phyloP scores from a whole-genome alignment of 73 alveolate species.

The Tetrahymena borealis region DNA sequence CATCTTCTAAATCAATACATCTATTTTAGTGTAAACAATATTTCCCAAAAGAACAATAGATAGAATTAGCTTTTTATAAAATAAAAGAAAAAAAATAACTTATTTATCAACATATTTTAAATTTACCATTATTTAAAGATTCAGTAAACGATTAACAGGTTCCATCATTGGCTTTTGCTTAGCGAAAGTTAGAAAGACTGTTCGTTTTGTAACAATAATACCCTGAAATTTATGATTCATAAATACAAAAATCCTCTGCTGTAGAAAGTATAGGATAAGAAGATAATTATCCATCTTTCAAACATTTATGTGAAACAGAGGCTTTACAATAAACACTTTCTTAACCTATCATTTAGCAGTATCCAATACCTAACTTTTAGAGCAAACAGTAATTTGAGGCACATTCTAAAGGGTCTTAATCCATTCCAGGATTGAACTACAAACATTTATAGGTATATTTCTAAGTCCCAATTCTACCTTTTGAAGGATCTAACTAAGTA shows the following conservation, averaged over 20 bases:
- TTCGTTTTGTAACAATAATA: background rate
- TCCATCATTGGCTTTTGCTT: background rate
- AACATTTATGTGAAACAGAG: background rate
- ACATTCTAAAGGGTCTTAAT: background rate
- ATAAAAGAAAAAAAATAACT: background rate
- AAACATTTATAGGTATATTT: background rate
- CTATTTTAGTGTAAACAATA: background rate
- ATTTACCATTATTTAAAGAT: too few relatives aligned
- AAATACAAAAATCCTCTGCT: background rate
- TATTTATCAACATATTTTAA: background rate
- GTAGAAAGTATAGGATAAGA: background rate
- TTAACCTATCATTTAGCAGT: background rate
- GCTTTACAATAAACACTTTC: background rate
- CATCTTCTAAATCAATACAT: background rate
- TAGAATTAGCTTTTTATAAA: background rate
- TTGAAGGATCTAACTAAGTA: background rate
- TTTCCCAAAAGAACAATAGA: background rate
- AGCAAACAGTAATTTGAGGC: background rate
- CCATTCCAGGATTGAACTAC: background rate
- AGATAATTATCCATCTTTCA: background rate
- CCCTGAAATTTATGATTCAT: background rate
- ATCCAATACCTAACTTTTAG: background rate
- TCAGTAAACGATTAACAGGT: background rate
- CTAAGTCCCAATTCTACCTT: background rate
- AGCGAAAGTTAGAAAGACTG: background rate